A percentile compares a stretch with the other conserved stretches of the same genome.
These are phyloP conservation scores for Mycena amicta DNA, from an alignment of 768 basidiomycete species.

Conservation along the genomic window DNA sequence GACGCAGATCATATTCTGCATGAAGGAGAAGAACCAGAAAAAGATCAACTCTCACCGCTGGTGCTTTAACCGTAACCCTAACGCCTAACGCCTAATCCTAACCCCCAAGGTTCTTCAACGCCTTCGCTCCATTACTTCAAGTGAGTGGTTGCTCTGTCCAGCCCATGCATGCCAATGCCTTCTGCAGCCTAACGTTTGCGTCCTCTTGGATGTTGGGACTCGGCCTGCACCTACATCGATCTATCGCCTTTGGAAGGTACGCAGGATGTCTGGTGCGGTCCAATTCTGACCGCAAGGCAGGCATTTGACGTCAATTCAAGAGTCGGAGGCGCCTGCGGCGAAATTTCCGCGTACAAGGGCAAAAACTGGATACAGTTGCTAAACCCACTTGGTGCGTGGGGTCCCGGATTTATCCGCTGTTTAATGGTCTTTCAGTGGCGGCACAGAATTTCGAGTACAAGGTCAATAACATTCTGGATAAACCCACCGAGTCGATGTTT, in stretches of 20 bases:
- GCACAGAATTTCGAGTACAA: slow-evolving; percentile 86
- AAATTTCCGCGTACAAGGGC: slow-evolving; percentile 91
- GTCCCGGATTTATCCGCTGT: neutral
- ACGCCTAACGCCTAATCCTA: too few species aligned
- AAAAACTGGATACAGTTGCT: slow-evolving; percentile 29
- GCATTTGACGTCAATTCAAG: slow-evolving; percentile 92
- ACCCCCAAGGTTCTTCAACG: too few species aligned
- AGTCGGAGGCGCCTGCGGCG: slow-evolving; percentile 93
- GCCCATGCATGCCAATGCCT: too few species aligned
- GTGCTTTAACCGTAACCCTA: too few species aligned
- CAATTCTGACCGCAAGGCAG: neutral
- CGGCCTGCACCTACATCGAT: slow-evolving; percentile 87
- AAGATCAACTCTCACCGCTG: slow-evolving; percentile 95
- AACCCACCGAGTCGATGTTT: slow-evolving; percentile 83
- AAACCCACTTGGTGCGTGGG: slow-evolving; percentile 18
- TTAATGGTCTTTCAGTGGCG: slow-evolving; percentile 46
- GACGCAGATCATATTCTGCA: slow-evolving; percentile 89
- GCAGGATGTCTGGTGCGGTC: neutral
- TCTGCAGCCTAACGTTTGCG: slow-evolving; percentile 91
- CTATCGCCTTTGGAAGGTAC: slow-evolving; percentile 85
- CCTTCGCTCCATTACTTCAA: slow-evolving; percentile 78
- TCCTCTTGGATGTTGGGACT: slow-evolving; percentile 82
- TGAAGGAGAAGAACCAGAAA: slow-evolving; percentile 92
- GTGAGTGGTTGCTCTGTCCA: too few species aligned
- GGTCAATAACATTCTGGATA: slow-evolving; percentile 71